Conservation (phyloP, 1,284 basidiomycete genomes). For the Rugosomyces carneus region DNA sequence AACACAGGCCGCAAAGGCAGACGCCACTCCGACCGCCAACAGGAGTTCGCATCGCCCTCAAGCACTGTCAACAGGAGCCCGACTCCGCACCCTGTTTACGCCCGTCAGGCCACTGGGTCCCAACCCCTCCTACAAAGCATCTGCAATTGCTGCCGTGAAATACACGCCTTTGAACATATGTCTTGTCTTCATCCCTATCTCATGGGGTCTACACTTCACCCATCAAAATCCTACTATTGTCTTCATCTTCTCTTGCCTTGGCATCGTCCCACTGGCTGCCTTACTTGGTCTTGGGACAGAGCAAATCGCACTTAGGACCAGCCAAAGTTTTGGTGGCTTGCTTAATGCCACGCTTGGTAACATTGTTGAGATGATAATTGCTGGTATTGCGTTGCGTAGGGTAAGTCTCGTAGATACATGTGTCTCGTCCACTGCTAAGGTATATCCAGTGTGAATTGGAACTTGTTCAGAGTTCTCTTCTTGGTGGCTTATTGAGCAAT, state of each 20-base stretch:
- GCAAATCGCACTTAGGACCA: slow-evolving; percentile 51
- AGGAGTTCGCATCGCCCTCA: background rate
- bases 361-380: slow-evolving; percentile 46
- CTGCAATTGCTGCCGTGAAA: slow-evolving; percentile 29
- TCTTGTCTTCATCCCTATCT: slow-evolving; percentile 47
- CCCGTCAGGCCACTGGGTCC: slow-evolving; percentile 29
- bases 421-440: slow-evolving; percentile 22
- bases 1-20: background rate
- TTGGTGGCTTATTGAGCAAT: slow-evolving; percentile 60
- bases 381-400: slow-evolving; percentile 35
- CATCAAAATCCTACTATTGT: slow-evolving; percentile 45
- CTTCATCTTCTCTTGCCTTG: slow-evolving; percentile 46
- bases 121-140: slow-evolving; percentile 30
- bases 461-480: slow-evolving; percentile 58
- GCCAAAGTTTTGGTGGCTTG: slow-evolving; percentile 53
- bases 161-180: slow-evolving; percentile 42
- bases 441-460: slow-evolving; percentile 49
- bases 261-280: slow-evolving; percentile 48
- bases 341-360: slow-evolving; percentile 62
- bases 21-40: background rate
- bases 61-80: slow-evolving; percentile 5
- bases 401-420: slow-evolving; percentile 22
- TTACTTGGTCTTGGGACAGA: slow-evolving; percentile 63
- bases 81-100: slow-evolving; percentile 31
- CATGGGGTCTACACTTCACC: slow-evolving; percentile 52